Evolutionary conservation across 1,284 basidiomycete species (phyloP), one percentile per base, ranked within the genome.

Genomic region (Boletus sp.): DNA sequence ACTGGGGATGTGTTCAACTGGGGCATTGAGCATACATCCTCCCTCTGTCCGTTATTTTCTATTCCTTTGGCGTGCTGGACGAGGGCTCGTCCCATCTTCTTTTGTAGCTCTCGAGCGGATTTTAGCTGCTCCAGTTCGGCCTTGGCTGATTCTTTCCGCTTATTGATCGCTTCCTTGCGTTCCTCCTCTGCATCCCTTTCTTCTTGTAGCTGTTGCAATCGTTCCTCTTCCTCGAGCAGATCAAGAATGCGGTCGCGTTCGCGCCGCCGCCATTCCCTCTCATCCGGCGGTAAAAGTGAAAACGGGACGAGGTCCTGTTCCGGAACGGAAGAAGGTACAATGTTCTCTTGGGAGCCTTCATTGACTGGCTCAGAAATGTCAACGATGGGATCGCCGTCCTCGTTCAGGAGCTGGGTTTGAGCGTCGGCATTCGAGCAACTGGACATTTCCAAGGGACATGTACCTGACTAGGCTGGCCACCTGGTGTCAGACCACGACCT

Each of bases 301-400:
- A 85, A 66, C 1, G 83, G 81, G 30, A 84, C 70, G 19, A 85
- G 71, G 48, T 79, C 78, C 25, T 80, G 74, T 43, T 85, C 81
- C 46, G 44, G 48, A 28, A 53, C 25, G 14, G 33, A 46, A 43
- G 62, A 6, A 13, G 47, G n/a, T 1, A n/a, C 40, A 43, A 80
- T 78, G 33, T 43, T 44, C 21, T 52, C 53, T 30, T 72, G 67
- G 11, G 60, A 44, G 13, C 50, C 54, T 28, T 67, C 69, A 19
- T 77, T 59, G 7, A 81, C 66, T 52, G 84, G 83, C 67, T 93
- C 91, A n/a, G 81, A 81, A 59, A 93, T 88, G 38, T 92, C 90
- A 65, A 92, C 78, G 62, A 93, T 87, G 16, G 90, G 90, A 37
- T 91, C 80, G 2, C 89, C 90, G 56, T 92, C 89, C 69, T 91